Conservation (phyloP, 2,329 filamentous ascomycete species). For the Verticillium alfalfae region DNA sequence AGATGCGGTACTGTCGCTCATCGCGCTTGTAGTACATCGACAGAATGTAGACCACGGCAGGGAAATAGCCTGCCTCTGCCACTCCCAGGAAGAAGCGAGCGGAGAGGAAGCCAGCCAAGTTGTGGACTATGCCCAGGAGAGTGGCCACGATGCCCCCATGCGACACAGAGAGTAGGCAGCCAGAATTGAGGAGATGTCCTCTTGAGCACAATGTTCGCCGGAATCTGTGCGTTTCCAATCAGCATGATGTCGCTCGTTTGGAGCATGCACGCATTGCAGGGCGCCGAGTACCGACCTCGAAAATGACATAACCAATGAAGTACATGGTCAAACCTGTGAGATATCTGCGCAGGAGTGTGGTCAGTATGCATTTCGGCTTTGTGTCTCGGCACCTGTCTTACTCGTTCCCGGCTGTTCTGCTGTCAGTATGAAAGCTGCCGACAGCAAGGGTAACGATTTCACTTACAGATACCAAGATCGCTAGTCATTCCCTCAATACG, state of each 20-base stretch:
- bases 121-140: constrained; percentile 42
- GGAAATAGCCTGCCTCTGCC: constrained; percentile 46
- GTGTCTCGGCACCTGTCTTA: constrained; percentile 19
- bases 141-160: constrained; percentile 53
- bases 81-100: constrained; percentile 52
- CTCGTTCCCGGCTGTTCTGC: constrained; percentile 45
- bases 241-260: not conserved
- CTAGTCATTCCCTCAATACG: constrained; percentile 47
- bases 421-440: not conserved
- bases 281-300: constrained; percentile 32
- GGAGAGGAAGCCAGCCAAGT: constrained; percentile 43
- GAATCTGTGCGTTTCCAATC: constrained; percentile 31
- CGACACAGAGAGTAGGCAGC: constrained; percentile 51
- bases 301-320: constrained; percentile 56
- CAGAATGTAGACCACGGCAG: constrained; percentile 44
- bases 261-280: not conserved
- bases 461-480: constrained; percentile 48
- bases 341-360: constrained; percentile 19
- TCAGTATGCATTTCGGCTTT: not conserved
- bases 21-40: constrained; percentile 46
- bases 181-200: constrained; percentile 51
- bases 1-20: constrained; percentile 49
- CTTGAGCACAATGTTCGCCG: constrained; percentile 59
- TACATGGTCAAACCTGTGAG: constrained; percentile 61
- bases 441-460: constrained; percentile 23